These are phyloP conservation scores for Daedaleopsis nitida DNA, from an alignment of 768 basidiomycete species.

Conservation along the genomic window DNA sequence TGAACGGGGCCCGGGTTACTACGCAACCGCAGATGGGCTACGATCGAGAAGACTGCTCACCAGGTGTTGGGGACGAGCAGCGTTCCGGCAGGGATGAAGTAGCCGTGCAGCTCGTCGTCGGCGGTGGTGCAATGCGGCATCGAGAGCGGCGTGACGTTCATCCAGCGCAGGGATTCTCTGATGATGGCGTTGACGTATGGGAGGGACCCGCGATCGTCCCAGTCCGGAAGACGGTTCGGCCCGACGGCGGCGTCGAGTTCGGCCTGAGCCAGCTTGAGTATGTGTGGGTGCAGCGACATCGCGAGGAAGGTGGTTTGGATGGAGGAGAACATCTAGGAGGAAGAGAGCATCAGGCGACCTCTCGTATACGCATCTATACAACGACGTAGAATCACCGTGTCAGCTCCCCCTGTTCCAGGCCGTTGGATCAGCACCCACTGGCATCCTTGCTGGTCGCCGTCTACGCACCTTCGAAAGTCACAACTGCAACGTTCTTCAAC, in stretches of 20 bases:
- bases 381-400: not conserved
- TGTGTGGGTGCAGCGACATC: constrained; percentile 24
- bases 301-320: constrained; percentile 17
- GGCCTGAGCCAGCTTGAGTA: constrained; percentile 25
- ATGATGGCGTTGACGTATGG: constrained; percentile 26
- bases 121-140: constrained; percentile 22
- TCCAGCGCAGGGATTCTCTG: constrained; percentile 25
- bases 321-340: not conserved
- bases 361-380: not conserved
- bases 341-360: not conserved
- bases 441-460: not conserved
- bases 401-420: not conserved
- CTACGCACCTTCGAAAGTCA: constrained; percentile 15
- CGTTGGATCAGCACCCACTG: not conserved
- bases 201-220: constrained; percentile 18
- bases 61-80: constrained; percentile 7
- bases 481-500: constrained; percentile 20
- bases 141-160: constrained; percentile 17
- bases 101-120: constrained; percentile 12
- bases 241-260: constrained; percentile 31
- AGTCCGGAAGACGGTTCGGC: constrained; percentile 21
- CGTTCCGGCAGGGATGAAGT: constrained; percentile 7
- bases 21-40: too few species aligned
- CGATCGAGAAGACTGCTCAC: not conserved
- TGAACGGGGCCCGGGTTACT: too few species aligned